Evolutionary conservation across 2,329 filamentous ascomycete genomes (phyloP).

Genomic region (Pseudogymnoascus sp.): DNA sequence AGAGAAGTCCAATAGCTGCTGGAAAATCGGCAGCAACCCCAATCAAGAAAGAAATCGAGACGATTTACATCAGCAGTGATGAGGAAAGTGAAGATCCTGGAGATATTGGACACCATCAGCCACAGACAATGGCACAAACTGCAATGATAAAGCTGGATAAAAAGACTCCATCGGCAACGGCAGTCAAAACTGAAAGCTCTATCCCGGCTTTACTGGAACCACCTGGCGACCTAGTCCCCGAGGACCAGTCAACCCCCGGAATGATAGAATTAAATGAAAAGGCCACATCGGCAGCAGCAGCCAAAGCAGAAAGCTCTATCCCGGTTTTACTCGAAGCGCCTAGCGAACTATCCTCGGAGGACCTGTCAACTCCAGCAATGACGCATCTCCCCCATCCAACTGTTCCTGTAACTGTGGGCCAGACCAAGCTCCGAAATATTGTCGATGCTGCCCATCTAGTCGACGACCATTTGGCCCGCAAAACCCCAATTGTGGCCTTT

Average conservation of each 20-base stretch:
- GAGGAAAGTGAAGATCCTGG: neutral
- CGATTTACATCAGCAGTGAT: neutral
- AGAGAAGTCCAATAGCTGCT: neutral
- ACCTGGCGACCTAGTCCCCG: neutral
- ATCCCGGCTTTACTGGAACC: neutral
- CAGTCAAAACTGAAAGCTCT: neutral
- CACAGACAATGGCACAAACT: neutral
- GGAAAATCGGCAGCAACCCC: neutral
- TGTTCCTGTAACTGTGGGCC: neutral
- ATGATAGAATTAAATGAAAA: neutral
- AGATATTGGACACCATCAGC: neutral
- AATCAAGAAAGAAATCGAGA: neutral
- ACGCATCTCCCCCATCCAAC: neutral
- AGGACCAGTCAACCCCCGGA: neutral
- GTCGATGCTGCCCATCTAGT: neutral
- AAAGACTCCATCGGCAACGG: neutral
- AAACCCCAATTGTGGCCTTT: conserved; percentile 19
- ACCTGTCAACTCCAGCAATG: neutral
- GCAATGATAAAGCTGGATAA: neutral
- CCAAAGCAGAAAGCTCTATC: neutral
- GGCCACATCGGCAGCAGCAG: neutral
- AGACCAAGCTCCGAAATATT: neutral
- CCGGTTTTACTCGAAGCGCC: neutral
- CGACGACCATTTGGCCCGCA: conserved; percentile 15
- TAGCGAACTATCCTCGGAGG: neutral